phyloP scores from a whole-genome alignment of 164 flowering plant genomes.

The Vitis labrusca region DNA sequence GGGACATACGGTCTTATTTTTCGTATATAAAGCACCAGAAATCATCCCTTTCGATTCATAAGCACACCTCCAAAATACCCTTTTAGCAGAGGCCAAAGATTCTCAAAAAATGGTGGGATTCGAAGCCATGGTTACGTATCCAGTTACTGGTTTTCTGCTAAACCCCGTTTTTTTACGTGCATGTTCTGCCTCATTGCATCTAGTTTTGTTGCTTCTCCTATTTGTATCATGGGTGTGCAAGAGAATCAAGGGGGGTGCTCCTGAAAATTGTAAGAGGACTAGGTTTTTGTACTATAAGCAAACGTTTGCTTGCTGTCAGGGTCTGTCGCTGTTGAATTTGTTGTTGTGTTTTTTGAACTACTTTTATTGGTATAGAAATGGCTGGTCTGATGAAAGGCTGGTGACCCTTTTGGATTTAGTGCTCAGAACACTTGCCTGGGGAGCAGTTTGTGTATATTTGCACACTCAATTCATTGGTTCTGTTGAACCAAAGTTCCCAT shows the following conservation, averaged over 20 bases:
- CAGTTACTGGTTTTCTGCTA: slow-evolving; percentile 28
- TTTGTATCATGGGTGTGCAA: slow-evolving; percentile 35
- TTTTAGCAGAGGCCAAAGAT: no score
- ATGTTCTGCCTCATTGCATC: slow-evolving; percentile 47
- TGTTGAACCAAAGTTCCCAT: slow-evolving; percentile 38
- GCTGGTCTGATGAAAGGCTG: slow-evolving; percentile 50
- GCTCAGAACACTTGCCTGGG: slow-evolving; percentile 49
- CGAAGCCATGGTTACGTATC: slow-evolving; percentile 8
- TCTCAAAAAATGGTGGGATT: no score
- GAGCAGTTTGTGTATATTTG: slow-evolving; percentile 41
- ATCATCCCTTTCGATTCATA: no score
- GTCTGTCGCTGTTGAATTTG: slow-evolving; percentile 47
- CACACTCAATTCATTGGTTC: slow-evolving; percentile 22
- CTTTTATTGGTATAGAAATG: slow-evolving; percentile 59
- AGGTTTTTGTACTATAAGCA: slow-evolving; percentile 26
- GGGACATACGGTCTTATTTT: no score
- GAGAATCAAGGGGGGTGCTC: slow-evolving; percentile 13
- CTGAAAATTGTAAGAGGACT: slow-evolving; percentile 10
- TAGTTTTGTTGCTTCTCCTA: slow-evolving; percentile 43
- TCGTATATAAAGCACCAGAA: no score
- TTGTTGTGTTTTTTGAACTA: slow-evolving; percentile 33
- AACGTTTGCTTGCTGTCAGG: slow-evolving; percentile 38
- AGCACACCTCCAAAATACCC: no score
- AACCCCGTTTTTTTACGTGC: slow-evolving; percentile 52
- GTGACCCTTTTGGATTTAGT: slow-evolving; percentile 48